Evolutionary conservation across 352 stramenopile species (phyloP).

Genomic region (Phytopythium montanum): DNA sequence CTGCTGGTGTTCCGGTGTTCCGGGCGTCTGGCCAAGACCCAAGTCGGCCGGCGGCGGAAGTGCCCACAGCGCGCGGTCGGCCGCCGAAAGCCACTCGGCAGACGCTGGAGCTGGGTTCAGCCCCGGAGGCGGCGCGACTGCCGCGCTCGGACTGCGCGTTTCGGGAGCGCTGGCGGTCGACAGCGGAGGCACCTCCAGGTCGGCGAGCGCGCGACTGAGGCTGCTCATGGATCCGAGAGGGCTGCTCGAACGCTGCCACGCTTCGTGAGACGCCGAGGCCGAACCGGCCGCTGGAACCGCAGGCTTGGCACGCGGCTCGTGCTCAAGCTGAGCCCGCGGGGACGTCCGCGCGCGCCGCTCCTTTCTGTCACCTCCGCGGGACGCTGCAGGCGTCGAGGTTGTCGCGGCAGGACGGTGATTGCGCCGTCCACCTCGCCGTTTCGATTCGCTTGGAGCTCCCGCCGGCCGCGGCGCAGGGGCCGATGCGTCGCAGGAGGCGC

Average conservation of each 20-base stretch:
- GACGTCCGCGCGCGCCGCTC: constrained; percentile 2
- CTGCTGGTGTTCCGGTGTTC: neutral
- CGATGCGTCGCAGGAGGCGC: constrained; percentile 24
- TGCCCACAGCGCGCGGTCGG: neutral
- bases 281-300: constrained; percentile 13
- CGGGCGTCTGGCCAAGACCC: neutral
- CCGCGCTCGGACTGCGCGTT: neutral
- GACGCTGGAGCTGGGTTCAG: neutral
- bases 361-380: constrained; percentile 9
- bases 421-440: constrained; percentile 5
- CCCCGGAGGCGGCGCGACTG: neutral
- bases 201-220: neutral
- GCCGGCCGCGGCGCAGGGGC: neutral
- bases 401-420: constrained; percentile 10
- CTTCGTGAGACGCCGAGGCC: neutral
- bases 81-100: neutral
- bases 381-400: constrained; percentile 2
- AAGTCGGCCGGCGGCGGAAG: neutral
- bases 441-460: neutral
- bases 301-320: neutral
- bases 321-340: neutral
- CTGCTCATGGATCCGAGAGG: constrained; percentile 12
- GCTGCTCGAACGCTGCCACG: constrained; percentile 11
- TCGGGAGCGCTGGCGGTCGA: neutral
- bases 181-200: neutral